These are phyloP conservation scores for Lactifluus volemus DNA, from an alignment of 768 basidiomycete genomes.

Conservation along the genomic window DNA sequence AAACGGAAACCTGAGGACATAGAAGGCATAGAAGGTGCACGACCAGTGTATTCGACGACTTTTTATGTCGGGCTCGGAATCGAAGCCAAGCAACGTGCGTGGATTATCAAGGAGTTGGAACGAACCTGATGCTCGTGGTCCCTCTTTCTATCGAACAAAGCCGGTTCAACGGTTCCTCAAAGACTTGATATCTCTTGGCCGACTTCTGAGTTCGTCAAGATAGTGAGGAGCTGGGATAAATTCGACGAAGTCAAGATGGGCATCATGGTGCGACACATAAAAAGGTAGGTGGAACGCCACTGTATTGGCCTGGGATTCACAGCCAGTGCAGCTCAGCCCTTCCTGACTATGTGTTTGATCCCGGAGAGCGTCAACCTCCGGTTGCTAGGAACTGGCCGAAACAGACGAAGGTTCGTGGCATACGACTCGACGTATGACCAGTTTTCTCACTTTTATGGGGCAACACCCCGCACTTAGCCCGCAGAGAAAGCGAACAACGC, in stretches of 20 bases:
- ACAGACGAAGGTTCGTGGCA: conserved; percentile 40
- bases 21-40: conserved; percentile 64
- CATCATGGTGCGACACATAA: conserved; percentile 88
- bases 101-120: conserved; percentile 12
- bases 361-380: conserved; percentile 63
- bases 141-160: conserved; percentile 32
- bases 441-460: background rate
- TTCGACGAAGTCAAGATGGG: conserved; percentile 92
- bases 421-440: background rate
- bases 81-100: conserved; percentile 82
- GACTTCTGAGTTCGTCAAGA: conserved; percentile 87
- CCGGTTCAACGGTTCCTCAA: conserved; percentile 69
- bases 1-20: conserved; percentile 73
- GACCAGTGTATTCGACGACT: conserved; percentile 87
- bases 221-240: conserved; percentile 93
- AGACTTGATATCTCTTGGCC: conserved; percentile 96
- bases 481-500: conserved; percentile 14
- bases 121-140: conserved; percentile 11
- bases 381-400: conserved; percentile 67
- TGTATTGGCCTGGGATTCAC: conserved; percentile 6
- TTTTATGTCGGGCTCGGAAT: conserved; percentile 95
- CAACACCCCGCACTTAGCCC: background rate
- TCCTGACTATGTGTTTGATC: conserved; percentile 77
- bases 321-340: conserved; percentile 46
- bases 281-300: conserved; percentile 42